Conservation (phyloP, 2,329 filamentous ascomycete genomes). For the Aciculosporium take region DNA sequence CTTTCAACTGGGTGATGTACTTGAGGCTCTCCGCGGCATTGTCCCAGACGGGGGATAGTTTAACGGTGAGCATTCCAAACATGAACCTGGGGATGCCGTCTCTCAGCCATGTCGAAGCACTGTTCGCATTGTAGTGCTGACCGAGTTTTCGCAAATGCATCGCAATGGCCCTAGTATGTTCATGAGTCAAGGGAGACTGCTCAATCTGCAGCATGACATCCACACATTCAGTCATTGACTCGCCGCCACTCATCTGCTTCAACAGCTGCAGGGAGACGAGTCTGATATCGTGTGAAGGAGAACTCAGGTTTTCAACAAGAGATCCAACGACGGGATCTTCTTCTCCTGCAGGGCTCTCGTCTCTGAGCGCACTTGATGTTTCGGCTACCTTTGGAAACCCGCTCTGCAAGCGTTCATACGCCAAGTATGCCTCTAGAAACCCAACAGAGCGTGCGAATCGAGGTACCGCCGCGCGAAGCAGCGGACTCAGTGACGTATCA, state of each 20-base stretch:
- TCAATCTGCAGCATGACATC: constrained; percentile 63
- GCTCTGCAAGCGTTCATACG: constrained; percentile 33
- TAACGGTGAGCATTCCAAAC: constrained; percentile 80
- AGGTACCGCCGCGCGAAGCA: constrained; percentile 51
- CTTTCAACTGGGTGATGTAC: constrained; percentile 53
- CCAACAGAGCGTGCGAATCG: constrained; percentile 49
- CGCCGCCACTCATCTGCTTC: constrained; percentile 33
- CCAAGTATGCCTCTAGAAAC: constrained; percentile 50
- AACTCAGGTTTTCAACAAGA: constrained; percentile 59
- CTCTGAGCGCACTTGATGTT: constrained; percentile 21
- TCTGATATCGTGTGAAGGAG: constrained; percentile 61
- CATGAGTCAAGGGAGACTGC: constrained; percentile 60
- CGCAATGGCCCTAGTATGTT: constrained; percentile 61
- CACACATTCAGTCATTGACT: constrained; percentile 15
- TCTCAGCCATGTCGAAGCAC: constrained; percentile 49
- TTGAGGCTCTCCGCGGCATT: constrained; percentile 65
- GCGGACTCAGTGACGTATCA: constrained; percentile 47
- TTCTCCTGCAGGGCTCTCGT: constrained; percentile 29
- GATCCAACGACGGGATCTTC: constrained; percentile 48
- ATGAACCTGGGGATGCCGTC: constrained; percentile 66
- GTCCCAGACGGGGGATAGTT: constrained; percentile 76
- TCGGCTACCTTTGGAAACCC: constrained; percentile 6
- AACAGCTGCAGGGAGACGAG: constrained; percentile 61
- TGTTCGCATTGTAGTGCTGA: constrained; percentile 44
- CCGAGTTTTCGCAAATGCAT: constrained; percentile 76